A percentile compares a stretch with the other conserved stretches of the same genome.
These are phyloP conservation scores for Debaryomycetaceae sp. DNA, from an alignment of 1,139 yeast species.

Conservation along the genomic window DNA sequence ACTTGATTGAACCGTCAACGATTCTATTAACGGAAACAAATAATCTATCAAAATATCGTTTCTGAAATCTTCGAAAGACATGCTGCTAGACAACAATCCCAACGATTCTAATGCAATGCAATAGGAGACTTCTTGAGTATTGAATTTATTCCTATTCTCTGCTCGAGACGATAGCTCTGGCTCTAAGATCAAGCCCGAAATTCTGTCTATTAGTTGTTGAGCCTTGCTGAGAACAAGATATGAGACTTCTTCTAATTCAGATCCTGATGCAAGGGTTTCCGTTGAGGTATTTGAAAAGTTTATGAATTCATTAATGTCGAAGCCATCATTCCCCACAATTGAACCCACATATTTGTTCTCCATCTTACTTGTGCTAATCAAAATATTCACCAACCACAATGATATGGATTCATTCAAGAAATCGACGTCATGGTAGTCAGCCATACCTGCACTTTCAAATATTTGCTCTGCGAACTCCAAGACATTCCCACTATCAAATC, in stretches of 20 bases:
- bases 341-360: not conserved
- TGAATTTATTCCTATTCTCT: slow-evolving; percentile 2
- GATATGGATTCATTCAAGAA: slow-evolving; percentile 14
- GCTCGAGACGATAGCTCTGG: slow-evolving; percentile 4
- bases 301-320: slow-evolving; percentile 24
- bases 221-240: slow-evolving; percentile 23
- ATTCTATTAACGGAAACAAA: slow-evolving; percentile 32
- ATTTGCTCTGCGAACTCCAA: slow-evolving; percentile 1
- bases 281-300: slow-evolving; percentile 14
- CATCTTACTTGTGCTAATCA: slow-evolving; percentile 5
- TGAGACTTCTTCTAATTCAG: slow-evolving; percentile 11
- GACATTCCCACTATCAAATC: slow-evolving; percentile 6
- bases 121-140: slow-evolving; percentile 20
- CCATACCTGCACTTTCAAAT: not conserved
- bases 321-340: slow-evolving; percentile 7
- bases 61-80: slow-evolving; percentile 27
- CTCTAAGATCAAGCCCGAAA: slow-evolving; percentile 9
- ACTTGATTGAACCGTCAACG: slow-evolving; percentile 26
- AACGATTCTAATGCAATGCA: slow-evolving; percentile 31
- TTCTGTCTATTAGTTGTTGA: slow-evolving; percentile 21
- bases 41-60: slow-evolving; percentile 30
- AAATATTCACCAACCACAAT: slow-evolving; percentile 30
- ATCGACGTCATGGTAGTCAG: slow-evolving; percentile 3
- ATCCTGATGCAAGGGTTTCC: slow-evolving; percentile 5
- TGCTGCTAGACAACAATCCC: slow-evolving; percentile 20